phyloP scores from a whole-genome alignment of 257 asterid genomes.

The Gentiana straminea region DNA sequence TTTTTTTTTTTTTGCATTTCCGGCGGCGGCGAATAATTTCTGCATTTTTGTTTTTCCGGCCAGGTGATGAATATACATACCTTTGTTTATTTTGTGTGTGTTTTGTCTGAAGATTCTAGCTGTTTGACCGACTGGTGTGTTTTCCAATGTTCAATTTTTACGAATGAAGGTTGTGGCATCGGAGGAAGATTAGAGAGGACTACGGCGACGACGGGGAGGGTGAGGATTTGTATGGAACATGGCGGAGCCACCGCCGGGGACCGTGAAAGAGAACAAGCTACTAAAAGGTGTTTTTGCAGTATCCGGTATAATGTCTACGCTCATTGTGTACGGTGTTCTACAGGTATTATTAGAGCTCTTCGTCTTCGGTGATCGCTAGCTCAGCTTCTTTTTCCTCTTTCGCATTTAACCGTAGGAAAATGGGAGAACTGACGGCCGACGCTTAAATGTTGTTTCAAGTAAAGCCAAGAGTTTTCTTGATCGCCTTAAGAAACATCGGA shows the following conservation, averaged over 20 bases:
- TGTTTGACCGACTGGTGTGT: neutral
- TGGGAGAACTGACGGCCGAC: too few relatives aligned
- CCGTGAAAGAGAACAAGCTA: slow-evolving; percentile 48
- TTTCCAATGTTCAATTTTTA: neutral
- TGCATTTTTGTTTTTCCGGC: neutral
- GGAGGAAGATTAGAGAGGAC: neutral
- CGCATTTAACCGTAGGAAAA: neutral
- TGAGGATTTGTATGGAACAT: slow-evolving; percentile 50
- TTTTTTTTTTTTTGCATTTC: neutral
- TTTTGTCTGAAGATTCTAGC: neutral
- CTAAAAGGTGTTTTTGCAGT: slow-evolving; percentile 68
- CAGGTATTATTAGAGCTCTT: slow-evolving; percentile 47
- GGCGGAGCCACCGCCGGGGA: slow-evolving; percentile 46
- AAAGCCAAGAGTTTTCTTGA: neutral
- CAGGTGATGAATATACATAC: neutral
- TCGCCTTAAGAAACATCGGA: too few relatives aligned
- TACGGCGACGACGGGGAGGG: slow-evolving; percentile 10
- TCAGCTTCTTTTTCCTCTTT: neutral
- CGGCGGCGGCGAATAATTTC: neutral
- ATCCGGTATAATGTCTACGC: slow-evolving; percentile 83
- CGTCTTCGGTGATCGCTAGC: neutral
- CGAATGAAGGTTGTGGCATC: too few relatives aligned
- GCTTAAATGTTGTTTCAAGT: neutral
- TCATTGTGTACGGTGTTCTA: slow-evolving; percentile 73
- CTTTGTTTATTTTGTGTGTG: neutral